Conservation (phyloP, 768 basidiomycete species). For the Boletales sp. region DNA sequence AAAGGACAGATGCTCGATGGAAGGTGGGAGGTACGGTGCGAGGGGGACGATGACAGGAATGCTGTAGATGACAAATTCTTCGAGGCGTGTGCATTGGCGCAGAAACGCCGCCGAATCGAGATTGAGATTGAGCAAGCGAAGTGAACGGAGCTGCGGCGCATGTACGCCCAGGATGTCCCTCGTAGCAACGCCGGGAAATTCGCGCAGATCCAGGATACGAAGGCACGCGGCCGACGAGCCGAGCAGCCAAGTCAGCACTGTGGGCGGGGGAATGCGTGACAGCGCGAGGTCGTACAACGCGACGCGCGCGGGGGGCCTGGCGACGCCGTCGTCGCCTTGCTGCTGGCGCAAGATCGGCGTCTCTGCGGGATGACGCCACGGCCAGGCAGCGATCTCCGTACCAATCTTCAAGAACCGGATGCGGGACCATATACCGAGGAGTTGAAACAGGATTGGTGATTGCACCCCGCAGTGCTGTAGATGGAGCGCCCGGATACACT, state of each 20-base stretch:
- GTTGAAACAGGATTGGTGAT: constrained; percentile 42
- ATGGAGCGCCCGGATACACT: constrained; percentile 31
- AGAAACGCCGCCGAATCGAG: constrained; percentile 31
- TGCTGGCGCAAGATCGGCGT: constrained; percentile 7
- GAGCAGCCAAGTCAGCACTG: constrained; percentile 39
- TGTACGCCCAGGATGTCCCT: constrained; percentile 11
- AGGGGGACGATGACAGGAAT: constrained; percentile 32
- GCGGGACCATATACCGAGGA: constrained; percentile 36
- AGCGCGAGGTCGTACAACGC: constrained; percentile 41
- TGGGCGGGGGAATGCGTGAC: constrained; percentile 29
- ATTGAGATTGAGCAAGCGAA: constrained; percentile 39
- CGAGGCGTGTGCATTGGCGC: neutral
- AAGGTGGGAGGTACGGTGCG: constrained; percentile 29
- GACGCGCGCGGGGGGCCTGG: constrained; percentile 10
- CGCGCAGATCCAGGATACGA: constrained; percentile 38
- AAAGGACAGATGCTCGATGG: constrained; percentile 40
- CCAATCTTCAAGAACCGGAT: constrained; percentile 33
- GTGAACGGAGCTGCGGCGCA: constrained; percentile 37
- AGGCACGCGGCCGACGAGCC: constrained; percentile 32
- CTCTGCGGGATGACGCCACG: neutral
- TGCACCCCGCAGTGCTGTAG: constrained; percentile 35
- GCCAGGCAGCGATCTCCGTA: neutral
- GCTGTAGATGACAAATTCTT: constrained; percentile 31
- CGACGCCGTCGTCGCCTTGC: neutral
- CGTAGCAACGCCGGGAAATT: constrained; percentile 23